Percentiles rank a stretch among this genome's conserved stretches.
Evolutionary conservation across 164 flowering plant species (phyloP).

Genomic region (Aristolochia contorta): DNA sequence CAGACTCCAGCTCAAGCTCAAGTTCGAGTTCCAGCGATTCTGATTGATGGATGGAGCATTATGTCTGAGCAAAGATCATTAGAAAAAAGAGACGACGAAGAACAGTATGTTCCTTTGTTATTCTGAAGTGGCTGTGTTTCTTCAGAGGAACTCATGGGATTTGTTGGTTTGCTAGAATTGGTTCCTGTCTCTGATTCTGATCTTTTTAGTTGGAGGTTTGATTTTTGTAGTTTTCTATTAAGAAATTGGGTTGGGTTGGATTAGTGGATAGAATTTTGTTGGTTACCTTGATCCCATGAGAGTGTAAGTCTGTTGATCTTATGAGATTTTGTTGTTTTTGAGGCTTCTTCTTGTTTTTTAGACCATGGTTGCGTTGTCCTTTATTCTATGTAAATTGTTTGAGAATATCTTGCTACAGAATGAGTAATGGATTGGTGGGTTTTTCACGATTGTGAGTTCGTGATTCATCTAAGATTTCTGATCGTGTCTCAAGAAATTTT

Average conservation of each 20-base stretch:
- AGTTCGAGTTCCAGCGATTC: conserved; percentile 6
- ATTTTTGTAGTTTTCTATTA: background rate
- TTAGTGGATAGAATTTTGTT: conserved; percentile 3
- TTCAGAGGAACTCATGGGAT: background rate
- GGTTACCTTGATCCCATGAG: background rate
- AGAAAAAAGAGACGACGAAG: background rate
- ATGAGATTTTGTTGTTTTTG: too few species aligned
- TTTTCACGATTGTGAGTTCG: background rate
- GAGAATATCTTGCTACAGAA: background rate
- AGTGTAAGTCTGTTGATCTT: background rate
- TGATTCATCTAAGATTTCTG: too few species aligned
- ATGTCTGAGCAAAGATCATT: background rate
- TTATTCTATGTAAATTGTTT: background rate
- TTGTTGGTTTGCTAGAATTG: background rate
- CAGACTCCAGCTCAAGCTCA: conserved; percentile 21
- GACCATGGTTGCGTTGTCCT: background rate
- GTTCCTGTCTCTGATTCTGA: conserved; percentile 3
- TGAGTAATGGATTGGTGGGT: background rate
- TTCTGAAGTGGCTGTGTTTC: background rate
- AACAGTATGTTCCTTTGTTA: background rate
- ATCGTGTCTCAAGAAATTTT: too few species aligned
- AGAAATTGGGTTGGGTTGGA: background rate
- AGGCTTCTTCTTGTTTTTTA: background rate
- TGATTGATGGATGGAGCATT: background rate
- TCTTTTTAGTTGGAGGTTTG: background rate